Conservation (phyloP, 192 early-diverging fungal species). For the Coemansia sp. region DNA sequence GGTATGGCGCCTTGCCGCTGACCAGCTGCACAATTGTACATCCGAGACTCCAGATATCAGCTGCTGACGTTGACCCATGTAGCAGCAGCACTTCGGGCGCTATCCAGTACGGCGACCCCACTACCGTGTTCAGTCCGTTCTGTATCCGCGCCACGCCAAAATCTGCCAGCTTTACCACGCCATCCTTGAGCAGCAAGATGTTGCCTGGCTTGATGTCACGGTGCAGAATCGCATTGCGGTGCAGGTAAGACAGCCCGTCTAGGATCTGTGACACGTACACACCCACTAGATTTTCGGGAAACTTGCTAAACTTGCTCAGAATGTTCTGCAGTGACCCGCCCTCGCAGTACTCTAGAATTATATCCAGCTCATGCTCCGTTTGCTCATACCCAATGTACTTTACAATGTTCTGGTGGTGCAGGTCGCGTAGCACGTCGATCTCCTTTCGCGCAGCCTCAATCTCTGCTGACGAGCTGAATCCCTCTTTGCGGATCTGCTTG, state of each 20-base stretch:
- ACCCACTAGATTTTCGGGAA: slow-evolving; percentile 69
- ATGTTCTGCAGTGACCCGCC: slow-evolving; percentile 71
- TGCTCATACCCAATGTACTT: slow-evolving; percentile 76
- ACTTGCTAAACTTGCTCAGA: slow-evolving; percentile 70
- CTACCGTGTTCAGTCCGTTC: slow-evolving; percentile 64
- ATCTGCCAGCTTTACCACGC: slow-evolving; percentile 72
- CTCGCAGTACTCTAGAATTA: slow-evolving; percentile 83
- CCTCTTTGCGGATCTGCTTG: slow-evolving; percentile 65
- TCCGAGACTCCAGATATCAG: slow-evolving; percentile 72
- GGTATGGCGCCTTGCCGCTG: slow-evolving; percentile 69
- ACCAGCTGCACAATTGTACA: slow-evolving; percentile 73
- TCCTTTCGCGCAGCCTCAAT: slow-evolving; percentile 68
- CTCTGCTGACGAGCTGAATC: slow-evolving; percentile 62
- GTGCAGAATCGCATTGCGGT: slow-evolving; percentile 59
- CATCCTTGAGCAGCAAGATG: slow-evolving; percentile 69
- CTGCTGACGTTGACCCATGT: slow-evolving; percentile 65
- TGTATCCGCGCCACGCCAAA: slow-evolving; percentile 72
- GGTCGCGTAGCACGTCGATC: slow-evolving; percentile 79
- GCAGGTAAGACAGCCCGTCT: slow-evolving; percentile 55
- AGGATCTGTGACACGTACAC: slow-evolving; percentile 68
- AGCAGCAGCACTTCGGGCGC: slow-evolving; percentile 73
- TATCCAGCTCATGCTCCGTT: slow-evolving; percentile 68
- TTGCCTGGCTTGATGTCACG: slow-evolving; percentile 67
- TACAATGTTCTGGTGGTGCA: slow-evolving; percentile 69
- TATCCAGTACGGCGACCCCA: slow-evolving; percentile 80